A percentile compares a stretch with the other conserved stretches of the same genome.
These are phyloP conservation scores for Viridothelium virens DNA, from an alignment of 495 filamentous ascomycete species.

Conservation along the genomic window DNA sequence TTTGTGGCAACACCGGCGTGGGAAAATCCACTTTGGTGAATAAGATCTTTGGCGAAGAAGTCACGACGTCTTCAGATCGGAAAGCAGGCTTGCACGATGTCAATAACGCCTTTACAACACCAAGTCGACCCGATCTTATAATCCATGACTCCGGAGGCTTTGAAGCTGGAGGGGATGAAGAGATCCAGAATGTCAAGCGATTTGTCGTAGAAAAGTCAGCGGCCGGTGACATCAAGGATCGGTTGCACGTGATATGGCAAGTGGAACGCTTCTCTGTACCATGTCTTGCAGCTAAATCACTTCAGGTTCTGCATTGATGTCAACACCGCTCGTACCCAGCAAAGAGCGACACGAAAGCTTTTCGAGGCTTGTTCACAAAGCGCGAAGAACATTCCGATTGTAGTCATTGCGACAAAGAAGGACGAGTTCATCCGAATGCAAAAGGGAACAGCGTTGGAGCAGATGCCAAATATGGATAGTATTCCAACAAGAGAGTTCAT, in stretches of 20 bases:
- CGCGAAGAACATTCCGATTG: slow-evolving; percentile 25
- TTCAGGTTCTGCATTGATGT: slow-evolving; percentile 31
- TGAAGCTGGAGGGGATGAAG: slow-evolving; percentile 28
- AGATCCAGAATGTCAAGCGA: slow-evolving; percentile 18
- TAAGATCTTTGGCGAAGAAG: slow-evolving; percentile 32
- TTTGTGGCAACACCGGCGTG: slow-evolving; percentile 35
- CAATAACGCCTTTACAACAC: slow-evolving; percentile 20
- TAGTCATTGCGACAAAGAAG: slow-evolving; percentile 28
- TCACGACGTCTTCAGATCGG: slow-evolving; percentile 20
- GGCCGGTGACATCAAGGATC: slow-evolving; percentile 19
- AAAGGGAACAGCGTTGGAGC: neutral
- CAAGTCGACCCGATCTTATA: slow-evolving; percentile 26
- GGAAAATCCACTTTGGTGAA: slow-evolving; percentile 37
- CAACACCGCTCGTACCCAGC: slow-evolving; percentile 26
- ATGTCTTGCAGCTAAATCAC: neutral
- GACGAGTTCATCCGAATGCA: slow-evolving; percentile 26
- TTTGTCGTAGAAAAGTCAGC: slow-evolving; percentile 27
- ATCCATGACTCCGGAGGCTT: slow-evolving; percentile 31
- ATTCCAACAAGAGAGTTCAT: neutral
- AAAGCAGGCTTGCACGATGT: slow-evolving; percentile 25
- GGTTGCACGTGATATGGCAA: slow-evolving; percentile 28
- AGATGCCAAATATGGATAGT: neutral
- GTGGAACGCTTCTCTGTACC: neutral
- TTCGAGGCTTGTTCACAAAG: slow-evolving; percentile 27
- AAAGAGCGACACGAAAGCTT: slow-evolving; percentile 27